Conservation (phyloP, 1,284 basidiomycete genomes). For the Ceratobasidium sp. region DNA sequence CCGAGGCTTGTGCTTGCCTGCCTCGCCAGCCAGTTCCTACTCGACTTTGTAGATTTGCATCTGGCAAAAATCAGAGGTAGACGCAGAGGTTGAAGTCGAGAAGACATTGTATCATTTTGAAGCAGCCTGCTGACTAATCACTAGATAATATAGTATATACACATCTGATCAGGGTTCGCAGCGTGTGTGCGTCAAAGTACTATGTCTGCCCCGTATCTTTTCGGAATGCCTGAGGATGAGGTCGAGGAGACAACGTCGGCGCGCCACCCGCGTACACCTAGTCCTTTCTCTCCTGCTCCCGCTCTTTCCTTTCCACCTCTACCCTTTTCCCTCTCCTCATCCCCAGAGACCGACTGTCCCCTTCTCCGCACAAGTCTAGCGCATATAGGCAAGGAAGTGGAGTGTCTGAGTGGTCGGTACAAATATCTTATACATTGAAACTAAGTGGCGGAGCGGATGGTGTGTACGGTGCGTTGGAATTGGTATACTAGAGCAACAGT, state of each 20-base stretch:
- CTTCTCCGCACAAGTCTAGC: slow-evolving; percentile 14
- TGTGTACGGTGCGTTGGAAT: no score
- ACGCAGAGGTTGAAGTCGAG: slow-evolving; percentile 1
- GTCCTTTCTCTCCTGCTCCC: slow-evolving; percentile 7
- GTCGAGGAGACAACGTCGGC: slow-evolving; percentile 5
- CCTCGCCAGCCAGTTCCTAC: slow-evolving; percentile 71
- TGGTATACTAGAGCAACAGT: no score
- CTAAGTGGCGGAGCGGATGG: no score
- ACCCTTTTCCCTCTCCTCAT: slow-evolving; percentile 14
- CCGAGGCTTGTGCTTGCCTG: slow-evolving; percentile 59
- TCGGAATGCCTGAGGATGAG: slow-evolving; percentile 1
- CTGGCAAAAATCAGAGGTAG: not conserved
- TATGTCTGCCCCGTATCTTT: not conserved
- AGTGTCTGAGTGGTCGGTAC: no score
- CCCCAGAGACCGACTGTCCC: not conserved
- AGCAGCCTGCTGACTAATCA: slow-evolving; percentile 33
- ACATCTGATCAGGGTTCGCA: no score
- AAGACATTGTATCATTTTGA: slow-evolving; percentile 11
- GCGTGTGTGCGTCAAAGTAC: slow-evolving; percentile 24
- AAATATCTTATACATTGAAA: no score
- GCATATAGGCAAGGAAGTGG: no score
- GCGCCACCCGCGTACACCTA: slow-evolving; percentile 2
- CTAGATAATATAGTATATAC: slow-evolving; percentile 23
- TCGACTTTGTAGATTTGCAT: slow-evolving; percentile 57
- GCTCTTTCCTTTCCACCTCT: slow-evolving; percentile 1